A percentile compares a stretch with the other conserved stretches of the same genome.
phyloP scores from a whole-genome alignment of 257 asterid genomes.

The Solanum gandarillasii region DNA sequence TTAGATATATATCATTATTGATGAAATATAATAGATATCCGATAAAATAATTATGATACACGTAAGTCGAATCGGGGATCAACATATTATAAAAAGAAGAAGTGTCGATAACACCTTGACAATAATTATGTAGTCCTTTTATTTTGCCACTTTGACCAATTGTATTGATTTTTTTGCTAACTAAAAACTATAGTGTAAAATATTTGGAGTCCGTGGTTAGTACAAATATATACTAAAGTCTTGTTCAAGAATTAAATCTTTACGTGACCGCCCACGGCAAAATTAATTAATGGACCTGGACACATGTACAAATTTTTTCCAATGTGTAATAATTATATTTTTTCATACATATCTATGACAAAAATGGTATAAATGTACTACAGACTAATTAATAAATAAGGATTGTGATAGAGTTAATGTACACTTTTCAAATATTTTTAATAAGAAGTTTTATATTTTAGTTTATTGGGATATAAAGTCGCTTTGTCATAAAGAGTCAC shows the following conservation, averaged over 20 bases:
- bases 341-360: background rate
- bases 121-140: background rate
- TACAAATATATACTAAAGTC: background rate
- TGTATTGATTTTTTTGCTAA: background rate
- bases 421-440: background rate
- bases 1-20: background rate
- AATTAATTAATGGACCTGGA: background rate
- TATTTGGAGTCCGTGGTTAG: background rate
- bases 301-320: background rate
- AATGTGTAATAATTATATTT: background rate
- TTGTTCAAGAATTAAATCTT: slow-evolving; percentile 2
- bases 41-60: background rate
- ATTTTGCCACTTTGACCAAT: background rate
- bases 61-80: background rate
- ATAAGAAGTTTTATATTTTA: background rate
- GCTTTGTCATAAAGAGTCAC: fast-evolving
- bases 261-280: slow-evolving; percentile 34
- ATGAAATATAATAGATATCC: fast-evolving
- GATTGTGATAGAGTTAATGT: background rate
- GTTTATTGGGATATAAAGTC: background rate
- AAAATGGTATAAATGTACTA: background rate
- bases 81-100: background rate
- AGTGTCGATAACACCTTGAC: background rate
- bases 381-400: background rate
- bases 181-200: background rate